These are phyloP conservation scores for Carallia pectinifolia DNA, from an alignment of 345 rosid species.

Conservation along the genomic window DNA sequence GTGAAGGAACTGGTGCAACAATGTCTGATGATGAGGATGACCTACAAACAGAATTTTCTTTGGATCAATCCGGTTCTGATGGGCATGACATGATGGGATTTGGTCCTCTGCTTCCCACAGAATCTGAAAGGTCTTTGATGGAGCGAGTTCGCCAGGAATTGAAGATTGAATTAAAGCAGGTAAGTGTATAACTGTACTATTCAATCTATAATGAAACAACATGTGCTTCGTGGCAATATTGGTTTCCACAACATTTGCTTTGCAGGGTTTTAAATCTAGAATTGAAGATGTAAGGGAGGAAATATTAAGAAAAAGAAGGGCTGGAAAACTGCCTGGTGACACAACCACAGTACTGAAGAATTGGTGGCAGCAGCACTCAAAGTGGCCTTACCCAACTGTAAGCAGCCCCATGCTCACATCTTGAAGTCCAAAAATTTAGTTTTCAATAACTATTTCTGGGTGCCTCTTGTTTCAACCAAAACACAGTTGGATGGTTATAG, in stretches of 20 bases:
- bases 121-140: constrained; percentile 97
- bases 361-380: constrained; percentile 99
- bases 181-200: constrained; percentile 3
- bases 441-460: not conserved
- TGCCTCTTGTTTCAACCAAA: too few species aligned
- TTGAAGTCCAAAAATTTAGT: not conserved
- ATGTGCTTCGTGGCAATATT: not conserved
- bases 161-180: constrained; percentile 95
- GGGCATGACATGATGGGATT: constrained; percentile 78
- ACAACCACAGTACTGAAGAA: constrained; percentile 86
- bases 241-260: not conserved
- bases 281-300: constrained; percentile 98
- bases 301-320: constrained; percentile 89
- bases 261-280: constrained; percentile 87
- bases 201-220: not conserved
- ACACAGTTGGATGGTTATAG: too few species aligned
- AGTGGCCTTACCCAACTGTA: constrained; percentile 99
- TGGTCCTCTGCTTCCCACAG: constrained; percentile 92
- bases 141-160: constrained; percentile 97
- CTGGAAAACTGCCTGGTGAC: constrained; percentile 96
- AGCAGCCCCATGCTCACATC: constrained; percentile 18
- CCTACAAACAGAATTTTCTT: constrained; percentile 70
- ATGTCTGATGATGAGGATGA: constrained; percentile 99
- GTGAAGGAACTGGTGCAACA: constrained; percentile 90
- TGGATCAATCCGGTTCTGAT: constrained; percentile 64